These are phyloP conservation scores for Leucocoprinus birnbaumii DNA, from an alignment of 768 basidiomycete genomes.

Conservation along the genomic window DNA sequence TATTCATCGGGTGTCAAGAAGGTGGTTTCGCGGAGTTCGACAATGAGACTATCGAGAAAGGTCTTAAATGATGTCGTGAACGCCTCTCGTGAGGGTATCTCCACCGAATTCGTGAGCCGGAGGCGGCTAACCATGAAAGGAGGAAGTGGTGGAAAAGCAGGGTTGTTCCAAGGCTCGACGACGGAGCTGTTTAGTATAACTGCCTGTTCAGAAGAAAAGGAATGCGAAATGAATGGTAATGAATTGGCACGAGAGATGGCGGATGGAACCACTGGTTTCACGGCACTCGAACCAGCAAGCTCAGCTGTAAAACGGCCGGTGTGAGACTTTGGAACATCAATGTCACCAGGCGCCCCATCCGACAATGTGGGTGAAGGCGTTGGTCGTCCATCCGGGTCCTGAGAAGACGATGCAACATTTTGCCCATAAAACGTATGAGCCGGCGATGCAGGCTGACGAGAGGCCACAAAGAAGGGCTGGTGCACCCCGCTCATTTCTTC, in stretches of 20 bases:
- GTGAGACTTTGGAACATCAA: slow-evolving; percentile 22
- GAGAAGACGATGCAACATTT: slow-evolving; percentile 36
- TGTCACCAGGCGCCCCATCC: slow-evolving; percentile 13
- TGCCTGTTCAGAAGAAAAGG: slow-evolving; percentile 33
- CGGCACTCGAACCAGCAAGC: slow-evolving; percentile 15
- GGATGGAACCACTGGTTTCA: slow-evolving; percentile 21
- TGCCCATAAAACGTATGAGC: slow-evolving; percentile 45
- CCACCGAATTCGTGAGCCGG: slow-evolving; percentile 45
- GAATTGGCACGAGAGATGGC: slow-evolving; percentile 21
- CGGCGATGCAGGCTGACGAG: slow-evolving; percentile 7
- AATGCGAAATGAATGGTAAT: slow-evolving; percentile 45
- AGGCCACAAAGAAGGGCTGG: slow-evolving; percentile 9
- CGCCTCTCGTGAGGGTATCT: slow-evolving; percentile 54
- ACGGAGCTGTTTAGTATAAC: slow-evolving; percentile 35
- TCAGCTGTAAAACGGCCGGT: slow-evolving; percentile 31
- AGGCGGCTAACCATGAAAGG: slow-evolving; percentile 54
- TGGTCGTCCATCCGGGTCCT: not conserved
- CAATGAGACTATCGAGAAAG: slow-evolving; percentile 49
- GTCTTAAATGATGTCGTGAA: slow-evolving; percentile 48
- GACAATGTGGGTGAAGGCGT: slow-evolving; percentile 16
- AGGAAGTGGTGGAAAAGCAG: slow-evolving; percentile 59
- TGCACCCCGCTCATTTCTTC: slow-evolving; percentile 8
- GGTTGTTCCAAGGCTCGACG: slow-evolving; percentile 59
- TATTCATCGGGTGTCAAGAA: slow-evolving; percentile 55
- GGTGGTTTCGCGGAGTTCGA: slow-evolving; percentile 59